These are phyloP conservation scores for Thymus quinquecostatus DNA, from an alignment of 257 asterid genomes.

Conservation along the genomic window DNA sequence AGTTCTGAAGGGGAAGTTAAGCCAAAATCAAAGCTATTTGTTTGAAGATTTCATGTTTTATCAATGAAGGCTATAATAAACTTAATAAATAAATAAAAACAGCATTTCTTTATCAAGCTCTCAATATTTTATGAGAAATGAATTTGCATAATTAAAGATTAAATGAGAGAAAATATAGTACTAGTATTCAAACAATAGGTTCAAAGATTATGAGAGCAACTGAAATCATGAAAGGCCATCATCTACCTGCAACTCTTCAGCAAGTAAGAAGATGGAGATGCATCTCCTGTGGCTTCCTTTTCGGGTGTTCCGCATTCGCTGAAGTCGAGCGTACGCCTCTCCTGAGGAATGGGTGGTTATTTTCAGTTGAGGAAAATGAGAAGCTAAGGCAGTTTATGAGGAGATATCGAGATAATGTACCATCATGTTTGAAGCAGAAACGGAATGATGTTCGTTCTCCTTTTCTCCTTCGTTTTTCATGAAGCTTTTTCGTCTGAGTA, in stretches of 20 bases:
- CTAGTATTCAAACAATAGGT: constrained; percentile 20
- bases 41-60: not conserved
- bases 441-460: constrained; percentile 35
- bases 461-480: constrained; percentile 40
- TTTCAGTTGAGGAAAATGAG: constrained; percentile 1
- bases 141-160: constrained; percentile 21
- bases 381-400: constrained; percentile 12
- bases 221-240: not conserved
- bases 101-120: not conserved
- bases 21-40: not conserved
- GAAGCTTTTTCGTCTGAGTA: constrained; percentile 51
- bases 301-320: constrained; percentile 83
- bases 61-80: too few species aligned
- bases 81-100: not conserved
- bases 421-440: constrained; percentile 46
- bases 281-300: constrained; percentile 51
- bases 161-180: constrained; percentile 27
- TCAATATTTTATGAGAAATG: not conserved
- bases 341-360: constrained; percentile 47
- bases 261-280: constrained; percentile 76
- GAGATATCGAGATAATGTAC: constrained; percentile 40
- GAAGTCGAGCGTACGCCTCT: constrained; percentile 83
- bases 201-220: constrained; percentile 16
- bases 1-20: constrained; percentile 36
- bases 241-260: constrained; percentile 70